Conservation (phyloP, 352 stramenopile genomes). For the Paralagenidium karlingii region DNA sequence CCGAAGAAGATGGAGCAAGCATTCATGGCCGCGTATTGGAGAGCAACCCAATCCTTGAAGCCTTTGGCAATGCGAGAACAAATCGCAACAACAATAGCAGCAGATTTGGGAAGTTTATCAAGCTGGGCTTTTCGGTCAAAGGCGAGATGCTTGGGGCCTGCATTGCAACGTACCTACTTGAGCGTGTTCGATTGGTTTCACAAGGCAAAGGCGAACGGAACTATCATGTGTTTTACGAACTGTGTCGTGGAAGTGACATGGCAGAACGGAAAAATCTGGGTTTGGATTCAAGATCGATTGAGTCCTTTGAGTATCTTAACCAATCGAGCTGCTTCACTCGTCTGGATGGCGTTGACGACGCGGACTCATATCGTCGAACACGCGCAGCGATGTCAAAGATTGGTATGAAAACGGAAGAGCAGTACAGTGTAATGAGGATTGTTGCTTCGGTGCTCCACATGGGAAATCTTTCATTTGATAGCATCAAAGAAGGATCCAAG, state of each 20-base stretch:
- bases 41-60: conserved; percentile 93
- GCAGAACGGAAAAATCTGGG: conserved; percentile 32
- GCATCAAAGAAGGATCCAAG: conserved; percentile 55
- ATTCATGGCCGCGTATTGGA: conserved; percentile 86
- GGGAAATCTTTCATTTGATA: conserved; percentile 73
- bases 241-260: conserved; percentile 63
- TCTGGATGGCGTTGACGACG: conserved; percentile 69
- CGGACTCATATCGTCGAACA: conserved; percentile 59
- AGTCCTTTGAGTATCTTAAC: conserved; percentile 78
- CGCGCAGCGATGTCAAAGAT: conserved; percentile 72
- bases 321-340: conserved; percentile 59
- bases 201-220: conserved; percentile 92
- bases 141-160: conserved; percentile 72
- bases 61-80: conserved; percentile 92
- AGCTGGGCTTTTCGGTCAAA: conserved; percentile 75
- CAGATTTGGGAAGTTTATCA: conserved; percentile 96
- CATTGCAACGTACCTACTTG: conserved; percentile 91
- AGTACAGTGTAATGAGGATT: conserved; percentile 69
- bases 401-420: conserved; percentile 62
- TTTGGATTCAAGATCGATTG: conserved; percentile 22
- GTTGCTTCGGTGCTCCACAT: conserved; percentile 80
- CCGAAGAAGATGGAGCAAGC: conserved; percentile 16
- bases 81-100: conserved; percentile 95
- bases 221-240: conserved; percentile 98
- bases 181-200: conserved; percentile 91